Conservation (phyloP, 2,329 filamentous ascomycete species). For the Fulvia fulva region DNA sequence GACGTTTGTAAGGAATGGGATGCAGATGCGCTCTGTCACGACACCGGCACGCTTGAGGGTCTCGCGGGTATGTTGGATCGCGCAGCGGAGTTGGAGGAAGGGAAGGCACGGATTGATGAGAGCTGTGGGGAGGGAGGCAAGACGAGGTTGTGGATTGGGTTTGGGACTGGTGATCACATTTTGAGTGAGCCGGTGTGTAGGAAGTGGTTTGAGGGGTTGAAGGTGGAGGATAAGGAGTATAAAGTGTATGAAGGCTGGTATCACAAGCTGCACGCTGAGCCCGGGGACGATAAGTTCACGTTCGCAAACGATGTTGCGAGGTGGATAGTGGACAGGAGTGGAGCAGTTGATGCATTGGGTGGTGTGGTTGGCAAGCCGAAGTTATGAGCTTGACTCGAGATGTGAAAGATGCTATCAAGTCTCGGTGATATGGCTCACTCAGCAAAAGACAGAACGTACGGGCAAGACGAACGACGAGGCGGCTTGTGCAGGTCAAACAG, state of each 20-base stretch:
- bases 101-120: conserved; percentile 46
- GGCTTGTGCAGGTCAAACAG: too few species aligned
- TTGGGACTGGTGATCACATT: conserved; percentile 71
- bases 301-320: conserved; percentile 32
- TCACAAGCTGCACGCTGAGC: conserved; percentile 57
- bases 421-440: background rate
- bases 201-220: conserved; percentile 57
- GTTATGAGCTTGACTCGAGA: conserved; percentile 3
- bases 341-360: background rate
- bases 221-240: conserved; percentile 64
- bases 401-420: background rate
- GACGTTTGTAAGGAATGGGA: conserved; percentile 57
- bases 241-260: conserved; percentile 72
- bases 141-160: conserved; percentile 64
- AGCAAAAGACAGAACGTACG: too few species aligned
- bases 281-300: conserved; percentile 32
- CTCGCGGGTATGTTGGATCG: conserved; percentile 74
- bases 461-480: too few species aligned
- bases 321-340: conserved; percentile 33
- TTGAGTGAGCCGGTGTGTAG: conserved; percentile 63
- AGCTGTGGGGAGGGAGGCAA: conserved; percentile 51
- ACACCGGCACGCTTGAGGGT: conserved; percentile 81
- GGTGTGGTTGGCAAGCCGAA: conserved; percentile 8
- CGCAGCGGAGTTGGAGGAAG: conserved; percentile 56
- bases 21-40: conserved; percentile 69